Evolutionary conservation across 2,329 filamentous ascomycete species (phyloP).

Genomic region (Myriosclerotinia scirpicola): DNA sequence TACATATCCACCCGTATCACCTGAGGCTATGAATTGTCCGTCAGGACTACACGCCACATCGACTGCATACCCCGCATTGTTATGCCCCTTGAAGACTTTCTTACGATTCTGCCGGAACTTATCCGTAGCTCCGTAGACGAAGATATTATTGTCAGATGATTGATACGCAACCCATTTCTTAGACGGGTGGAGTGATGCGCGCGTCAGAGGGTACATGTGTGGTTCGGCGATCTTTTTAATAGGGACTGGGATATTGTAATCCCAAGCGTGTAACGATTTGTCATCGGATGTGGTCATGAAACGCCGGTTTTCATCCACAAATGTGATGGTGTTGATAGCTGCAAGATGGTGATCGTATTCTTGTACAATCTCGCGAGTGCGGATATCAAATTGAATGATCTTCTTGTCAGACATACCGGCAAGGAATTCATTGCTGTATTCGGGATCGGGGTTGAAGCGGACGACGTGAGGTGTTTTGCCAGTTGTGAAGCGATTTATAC

Average conservation of each 20-base stretch:
- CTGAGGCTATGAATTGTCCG: constrained; percentile 84
- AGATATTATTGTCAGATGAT: constrained; percentile 91
- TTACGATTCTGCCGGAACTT: constrained; percentile 97
- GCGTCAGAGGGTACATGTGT: constrained; percentile 96
- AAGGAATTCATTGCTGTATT: constrained; percentile 83
- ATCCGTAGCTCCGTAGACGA: constrained; percentile 91
- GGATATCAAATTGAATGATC: constrained; percentile 93
- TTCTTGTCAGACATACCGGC: constrained; percentile 99
- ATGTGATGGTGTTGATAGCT: constrained; percentile 97
- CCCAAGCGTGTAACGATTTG: constrained; percentile 94
- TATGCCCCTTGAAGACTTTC: constrained; percentile 94
- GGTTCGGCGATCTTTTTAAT: constrained; percentile 98
- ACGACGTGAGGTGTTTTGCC: constrained; percentile 95
- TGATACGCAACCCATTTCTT: constrained; percentile 96
- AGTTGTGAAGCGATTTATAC: constrained; percentile 83
- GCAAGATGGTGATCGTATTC: constrained; percentile 98
- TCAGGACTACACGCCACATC: constrained; percentile 87
- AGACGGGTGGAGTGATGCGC: constrained; percentile 78
- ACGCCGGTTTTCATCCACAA: constrained; percentile 88
- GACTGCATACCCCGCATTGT: constrained; percentile 90
- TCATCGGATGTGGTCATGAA: constrained; percentile 99
- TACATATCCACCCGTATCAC: constrained; percentile 84
- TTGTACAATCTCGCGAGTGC: constrained; percentile 78
- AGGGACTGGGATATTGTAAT: constrained; percentile 96
- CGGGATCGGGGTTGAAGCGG: constrained; percentile 81